Conservation (phyloP, 495 filamentous ascomycete species). For the Neurospora terricola region DNA sequence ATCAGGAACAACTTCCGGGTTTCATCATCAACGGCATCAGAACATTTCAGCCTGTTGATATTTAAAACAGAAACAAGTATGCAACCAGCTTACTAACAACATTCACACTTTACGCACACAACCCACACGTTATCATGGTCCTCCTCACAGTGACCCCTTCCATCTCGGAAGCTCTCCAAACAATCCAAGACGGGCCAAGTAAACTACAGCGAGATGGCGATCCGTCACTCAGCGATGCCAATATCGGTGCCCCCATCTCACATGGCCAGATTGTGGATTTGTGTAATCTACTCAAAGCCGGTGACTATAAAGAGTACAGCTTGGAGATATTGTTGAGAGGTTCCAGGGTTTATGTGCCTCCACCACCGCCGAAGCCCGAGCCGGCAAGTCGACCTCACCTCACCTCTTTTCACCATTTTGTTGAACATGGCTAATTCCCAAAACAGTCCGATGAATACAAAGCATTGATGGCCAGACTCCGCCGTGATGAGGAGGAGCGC, state of each 20-base stretch:
- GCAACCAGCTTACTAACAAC: no score
- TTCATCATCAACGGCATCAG: not conserved
- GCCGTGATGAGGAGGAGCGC: slow-evolving; percentile 65
- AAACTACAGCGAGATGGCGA: slow-evolving; percentile 16
- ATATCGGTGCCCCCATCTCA: slow-evolving; percentile 61
- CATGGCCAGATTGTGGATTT: slow-evolving; percentile 68
- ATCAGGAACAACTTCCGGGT: not conserved
- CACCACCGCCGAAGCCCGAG: slow-evolving; percentile 66
- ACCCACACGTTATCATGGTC: slow-evolving; percentile 48
- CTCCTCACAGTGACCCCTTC: slow-evolving; percentile 62
- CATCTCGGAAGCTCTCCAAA: slow-evolving; percentile 54
- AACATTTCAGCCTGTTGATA: not conserved
- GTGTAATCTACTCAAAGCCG: slow-evolving; percentile 42
- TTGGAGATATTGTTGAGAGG: slow-evolving; percentile 62
- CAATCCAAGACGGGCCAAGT: slow-evolving; percentile 2
- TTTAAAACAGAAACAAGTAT: not conserved
- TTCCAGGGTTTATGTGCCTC: slow-evolving; percentile 62
- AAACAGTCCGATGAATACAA: slow-evolving; percentile 74
- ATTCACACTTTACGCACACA: not conserved
- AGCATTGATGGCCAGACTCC: slow-evolving; percentile 76
- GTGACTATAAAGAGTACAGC: slow-evolving; percentile 21
- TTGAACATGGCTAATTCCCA: slow-evolving; percentile 11
- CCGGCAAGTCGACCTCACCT: slow-evolving; percentile 44
- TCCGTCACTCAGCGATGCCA: slow-evolving; percentile 34
- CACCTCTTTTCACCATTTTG: no score